Evolutionary conservation across 2,329 filamentous ascomycete genomes (phyloP), one percentile per base, ranked within the genome.

Genomic region (Chrysosphaeria jannelii): DNA sequence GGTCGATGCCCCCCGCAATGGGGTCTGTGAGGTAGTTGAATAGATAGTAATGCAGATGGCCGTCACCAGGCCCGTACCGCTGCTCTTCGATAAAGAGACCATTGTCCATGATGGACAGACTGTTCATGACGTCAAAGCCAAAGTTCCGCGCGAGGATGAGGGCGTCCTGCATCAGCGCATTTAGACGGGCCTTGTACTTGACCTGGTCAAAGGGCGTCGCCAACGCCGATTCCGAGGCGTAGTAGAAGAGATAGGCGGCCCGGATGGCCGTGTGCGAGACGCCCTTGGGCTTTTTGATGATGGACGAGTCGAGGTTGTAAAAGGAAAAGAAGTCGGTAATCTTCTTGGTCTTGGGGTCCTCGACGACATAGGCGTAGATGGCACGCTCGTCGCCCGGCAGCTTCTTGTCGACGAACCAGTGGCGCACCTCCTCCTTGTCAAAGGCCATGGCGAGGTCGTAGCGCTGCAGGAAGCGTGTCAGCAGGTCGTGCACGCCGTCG

Each of bases 241-340:
- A 97, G 54, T 97, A 97, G 51, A 81, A 97, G 26, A 93, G 59
- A 45, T 97, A 97, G 14, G 85, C 85, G 4, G 81, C 85, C 33
- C 68, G 70, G 36, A 97, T 65, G 27, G 64, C 61, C 28, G 63
- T 57, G 47, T 89, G 69, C n/a, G n/a, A n/a, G n/a, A n/a, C n/a
- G n/a, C n/a, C n/a, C 41, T 72, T 72, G 21, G 60, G 50, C 38
- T 76, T 64, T 34, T 69, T 66, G 36, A 97, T 88, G 28, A 91
- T 71, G 2, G 76, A 85, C 10, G 78, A 90, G 41, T 90, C 78
- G 16, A 97, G 67, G 39, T 65, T 67, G 53, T 93, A 97, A 49
- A 93, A 97, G 18, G 78, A 91, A 48, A 91, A 70, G 48, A 90
- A 91, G 45, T 97, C 85, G 18, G 76, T 91, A 38, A 97, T 74